Percentiles rank a stretch among this genome's conserved stretches.
Evolutionary conservation across 345 rosid genomes (phyloP).

Genomic region (Gossypium herbaceum): DNA sequence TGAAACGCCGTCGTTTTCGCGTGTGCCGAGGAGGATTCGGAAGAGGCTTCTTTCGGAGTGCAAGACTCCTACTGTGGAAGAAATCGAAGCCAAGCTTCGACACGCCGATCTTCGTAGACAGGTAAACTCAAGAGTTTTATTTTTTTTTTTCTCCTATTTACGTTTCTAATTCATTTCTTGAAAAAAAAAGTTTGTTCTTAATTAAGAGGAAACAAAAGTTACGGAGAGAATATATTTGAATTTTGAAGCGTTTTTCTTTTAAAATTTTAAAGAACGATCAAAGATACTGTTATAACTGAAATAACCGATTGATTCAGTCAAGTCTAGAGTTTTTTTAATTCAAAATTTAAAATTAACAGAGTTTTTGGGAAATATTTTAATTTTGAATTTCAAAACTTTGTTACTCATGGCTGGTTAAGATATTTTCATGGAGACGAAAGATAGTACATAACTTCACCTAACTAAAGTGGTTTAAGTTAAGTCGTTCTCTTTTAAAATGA

Average conservation of each 20-base stretch:
- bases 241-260: background rate
- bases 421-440: background rate
- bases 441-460: background rate
- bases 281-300: constrained; percentile 3
- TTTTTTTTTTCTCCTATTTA: background rate
- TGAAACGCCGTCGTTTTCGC: constrained; percentile 37
- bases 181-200: background rate
- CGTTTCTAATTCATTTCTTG: background rate
- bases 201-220: background rate
- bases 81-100: constrained; percentile 89
- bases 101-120: constrained; percentile 91
- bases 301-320: background rate
- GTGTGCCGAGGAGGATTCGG: constrained; percentile 65
- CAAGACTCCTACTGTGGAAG: constrained; percentile 69
- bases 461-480: background rate
- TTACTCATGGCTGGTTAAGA: background rate
- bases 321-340: background rate
- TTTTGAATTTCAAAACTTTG: background rate
- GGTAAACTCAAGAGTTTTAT: constrained; percentile 30
- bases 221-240: background rate
- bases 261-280: background rate
- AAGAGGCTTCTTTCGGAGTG: constrained; percentile 61
- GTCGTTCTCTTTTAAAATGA: background rate
- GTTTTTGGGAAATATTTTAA: background rate
- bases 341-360: background rate